phyloP scores from a whole-genome alignment of 352 stramenopile genomes.

The Globisporangium irregulare region DNA sequence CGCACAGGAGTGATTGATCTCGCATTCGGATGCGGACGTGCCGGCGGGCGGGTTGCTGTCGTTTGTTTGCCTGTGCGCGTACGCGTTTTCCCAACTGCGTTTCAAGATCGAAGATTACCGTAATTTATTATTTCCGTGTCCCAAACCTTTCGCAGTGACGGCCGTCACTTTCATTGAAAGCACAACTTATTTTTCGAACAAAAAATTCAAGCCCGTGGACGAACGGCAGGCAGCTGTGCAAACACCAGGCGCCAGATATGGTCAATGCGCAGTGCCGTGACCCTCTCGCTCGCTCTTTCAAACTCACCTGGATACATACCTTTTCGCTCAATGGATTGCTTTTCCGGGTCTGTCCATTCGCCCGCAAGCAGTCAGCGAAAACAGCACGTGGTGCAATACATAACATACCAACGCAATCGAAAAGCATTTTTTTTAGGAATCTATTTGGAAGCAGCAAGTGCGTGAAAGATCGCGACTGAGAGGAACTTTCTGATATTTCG shows the following conservation, averaged over 20 bases:
- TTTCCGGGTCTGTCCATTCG: conserved; percentile 1
- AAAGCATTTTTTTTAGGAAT: background rate
- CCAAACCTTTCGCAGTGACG: background rate
- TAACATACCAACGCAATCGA: background rate
- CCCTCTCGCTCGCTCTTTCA: conserved; percentile 3
- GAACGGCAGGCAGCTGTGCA: background rate
- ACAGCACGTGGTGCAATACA: background rate
- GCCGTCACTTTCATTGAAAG: too few relatives aligned
- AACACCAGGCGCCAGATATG: conserved; percentile 4
- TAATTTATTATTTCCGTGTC: conserved; percentile 8
- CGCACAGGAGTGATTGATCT: conserved; percentile 10
- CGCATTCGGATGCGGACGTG: background rate
- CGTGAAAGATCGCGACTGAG: conserved; percentile 18
- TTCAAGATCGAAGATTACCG: conserved; percentile 17
- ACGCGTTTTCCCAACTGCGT: conserved; percentile 11
- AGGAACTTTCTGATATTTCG: conserved; percentile 18
- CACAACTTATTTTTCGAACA: background rate
- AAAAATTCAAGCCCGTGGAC: background rate
- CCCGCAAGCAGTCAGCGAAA: background rate
- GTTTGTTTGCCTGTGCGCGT: background rate
- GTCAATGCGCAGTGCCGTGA: background rate
- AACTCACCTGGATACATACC: conserved; percentile 7
- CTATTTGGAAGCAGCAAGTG: conserved; percentile 8
- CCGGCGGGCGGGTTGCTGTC: background rate
- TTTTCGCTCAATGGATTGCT: conserved; percentile 7